Base-by-base conservation (phyloP, 2,329 filamentous ascomycete species). In the Epichloe typhina region DNA sequence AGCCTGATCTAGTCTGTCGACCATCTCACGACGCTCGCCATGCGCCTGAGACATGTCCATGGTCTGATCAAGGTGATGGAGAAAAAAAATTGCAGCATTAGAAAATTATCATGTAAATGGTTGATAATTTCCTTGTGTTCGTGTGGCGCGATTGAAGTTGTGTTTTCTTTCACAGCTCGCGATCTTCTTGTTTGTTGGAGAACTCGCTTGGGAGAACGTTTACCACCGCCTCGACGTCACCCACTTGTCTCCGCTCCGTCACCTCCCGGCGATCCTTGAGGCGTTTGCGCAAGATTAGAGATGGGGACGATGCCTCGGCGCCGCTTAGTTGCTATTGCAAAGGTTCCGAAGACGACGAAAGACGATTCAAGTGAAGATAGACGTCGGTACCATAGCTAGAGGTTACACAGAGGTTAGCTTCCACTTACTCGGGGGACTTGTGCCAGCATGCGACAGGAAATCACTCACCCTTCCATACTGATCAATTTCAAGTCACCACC, bases 401-500 rank as follows among this genome's bases (percentile, higher is more conserved):
- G 45, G 11, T 4, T 56, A 47, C 11, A 5, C 11, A 5, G 12
- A 31, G 35, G 47, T 57, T 55, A 67, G 62, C 36, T 36, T 23
- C 23, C 19, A 38, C 17, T n/a, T 21, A 7, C 13, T 11, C 5
- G n/a, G 17, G n/a, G n/a, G 13, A 6, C 12, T 46, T 7, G n/a
- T 26, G 53, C 8, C 58, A 52, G 59, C 53, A 50, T 33, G 47
- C 37, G 50, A 49, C 26, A 46, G 35, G 15, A 46, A 26, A 15
- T 26, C 47, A 66, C 86, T 75, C 74, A 95, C 88, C 93, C 93
- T 75, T 98, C 93, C 93, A 98, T 98, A 66, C 89, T 96, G 63
- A 98, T 98, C 66, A 98, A 70, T 70, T 97, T 97, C 61, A 98
- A 68, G 67, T 98, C 93, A 52, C 93, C 93, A 53, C 93, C 93